Evolutionary conservation across 2,329 filamentous ascomycete species (phyloP).

Genomic region (Parastagonospora nodorum): DNA sequence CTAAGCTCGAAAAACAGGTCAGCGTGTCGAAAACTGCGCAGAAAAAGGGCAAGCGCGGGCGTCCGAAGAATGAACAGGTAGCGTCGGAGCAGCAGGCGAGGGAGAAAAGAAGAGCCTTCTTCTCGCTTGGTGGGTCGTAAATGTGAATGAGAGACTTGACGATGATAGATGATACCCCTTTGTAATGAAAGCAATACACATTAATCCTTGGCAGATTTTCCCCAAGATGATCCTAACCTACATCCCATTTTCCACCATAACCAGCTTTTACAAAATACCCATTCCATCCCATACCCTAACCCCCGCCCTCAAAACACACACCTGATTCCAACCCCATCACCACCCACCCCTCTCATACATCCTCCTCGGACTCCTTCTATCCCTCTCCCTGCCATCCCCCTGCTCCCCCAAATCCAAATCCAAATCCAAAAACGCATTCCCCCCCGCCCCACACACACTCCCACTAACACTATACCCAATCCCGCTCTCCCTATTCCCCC

Average conservation of each 20-base stretch:
- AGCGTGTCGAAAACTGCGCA: constrained; percentile 15
- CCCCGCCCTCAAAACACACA: too few species aligned
- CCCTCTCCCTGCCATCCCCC: constrained; percentile 1
- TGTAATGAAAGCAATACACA: too few species aligned
- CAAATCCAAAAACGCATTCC: too few species aligned
- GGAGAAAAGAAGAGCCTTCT: constrained; percentile 42
- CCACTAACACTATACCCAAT: constrained; percentile 13
- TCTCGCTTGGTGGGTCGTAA: constrained; percentile 20
- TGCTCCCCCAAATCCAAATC: neutral
- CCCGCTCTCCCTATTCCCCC: constrained; percentile 5
- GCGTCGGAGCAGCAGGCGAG: constrained; percentile 29
- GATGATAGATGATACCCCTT: too few species aligned
- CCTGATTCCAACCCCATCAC: neutral
- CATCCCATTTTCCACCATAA: too few species aligned
- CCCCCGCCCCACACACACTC: neutral
- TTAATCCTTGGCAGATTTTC: too few species aligned
- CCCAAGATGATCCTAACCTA: too few species aligned
- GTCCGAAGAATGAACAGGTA: constrained; percentile 30
- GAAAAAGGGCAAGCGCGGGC: constrained; percentile 38
- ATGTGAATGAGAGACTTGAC: neutral
- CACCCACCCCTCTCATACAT: constrained; percentile 13
- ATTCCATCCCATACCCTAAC: too few species aligned
- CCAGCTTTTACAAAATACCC: too few species aligned
- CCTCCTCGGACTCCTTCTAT: constrained; percentile 8
- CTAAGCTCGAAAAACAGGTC: constrained; percentile 11